Base-by-base conservation (phyloP, 768 basidiomycete species). In the Arthromyces matolae region DNA sequence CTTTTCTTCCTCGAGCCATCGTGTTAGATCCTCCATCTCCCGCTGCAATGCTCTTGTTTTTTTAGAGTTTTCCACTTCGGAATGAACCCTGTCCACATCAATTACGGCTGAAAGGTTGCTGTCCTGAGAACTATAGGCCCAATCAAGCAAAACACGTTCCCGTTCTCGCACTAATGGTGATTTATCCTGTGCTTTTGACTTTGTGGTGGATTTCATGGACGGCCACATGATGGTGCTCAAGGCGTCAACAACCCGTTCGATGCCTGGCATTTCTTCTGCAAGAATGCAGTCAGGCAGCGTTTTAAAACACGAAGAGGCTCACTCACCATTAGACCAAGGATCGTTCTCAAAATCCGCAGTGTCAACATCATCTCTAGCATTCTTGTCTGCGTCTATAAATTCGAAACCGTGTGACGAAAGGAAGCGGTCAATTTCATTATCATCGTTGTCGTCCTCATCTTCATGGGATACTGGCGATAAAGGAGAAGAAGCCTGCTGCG, bases 151-250 rank as follows among this genome's bases (percentile, higher is more conserved):
- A 19, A 61, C 66, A 20, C 60, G 62, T 16, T 65, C 63, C 44
- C 60, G 66, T 42, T 62, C 60, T 25, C 57, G 60, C 18, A 32
- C 37, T 4, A 54, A 55, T 24, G 51, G 31, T 33, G 56, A 54
- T n/a, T n/a, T n/a, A n/a, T n/a, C n/a, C 33, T 41, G 36, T 8
- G 18, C 14, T 22, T 41, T 23, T 10, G 37, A 20, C 39, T 62
- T 67, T 5, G 59, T 58, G 25, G 60, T 65, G 19, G 76, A 69
- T 39, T 78, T 66, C 79, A 93, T 83, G 0, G 84, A 85, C 4
- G 89, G 84, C 89, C 89, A 93, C 84, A 92, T 89, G 57, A 93
- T 80, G 1, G 90, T 90, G 63, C 87, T 84, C 35, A 93, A 68
- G 9, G 89, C 86, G 59, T 90, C 88, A 16, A 88, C 56, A 7